Percentiles rank a stretch among this genome's conserved stretches.
These are phyloP conservation scores for Hygrocybe punicea DNA, from an alignment of 768 basidiomycete species.

Conservation along the genomic window DNA sequence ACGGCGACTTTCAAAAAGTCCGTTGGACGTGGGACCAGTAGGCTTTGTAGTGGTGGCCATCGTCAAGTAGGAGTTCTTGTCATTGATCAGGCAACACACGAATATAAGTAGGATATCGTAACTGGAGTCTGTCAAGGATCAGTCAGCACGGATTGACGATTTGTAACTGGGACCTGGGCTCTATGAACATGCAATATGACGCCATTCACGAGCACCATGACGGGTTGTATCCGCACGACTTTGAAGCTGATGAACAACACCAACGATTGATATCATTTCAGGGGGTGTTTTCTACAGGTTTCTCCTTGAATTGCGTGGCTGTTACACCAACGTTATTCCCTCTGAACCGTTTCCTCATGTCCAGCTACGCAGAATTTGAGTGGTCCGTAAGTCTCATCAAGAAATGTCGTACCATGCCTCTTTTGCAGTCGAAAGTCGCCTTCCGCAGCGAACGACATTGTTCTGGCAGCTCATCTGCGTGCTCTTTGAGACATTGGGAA, in stretches of 20 bases:
- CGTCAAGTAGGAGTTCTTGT: constrained; percentile 27
- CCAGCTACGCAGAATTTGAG: constrained; percentile 45
- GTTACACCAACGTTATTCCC: constrained; percentile 64
- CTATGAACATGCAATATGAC: no score
- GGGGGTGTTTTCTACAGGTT: constrained; percentile 8
- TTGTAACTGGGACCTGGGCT: no score
- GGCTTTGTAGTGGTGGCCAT: constrained; percentile 38
- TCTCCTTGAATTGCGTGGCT: constrained; percentile 28
- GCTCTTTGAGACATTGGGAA: constrained; percentile 77
- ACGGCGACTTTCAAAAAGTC: constrained; percentile 45
- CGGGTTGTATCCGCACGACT: no score
- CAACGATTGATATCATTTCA: background rate
- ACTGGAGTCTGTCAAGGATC: no score
- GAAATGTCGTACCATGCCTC: constrained; percentile 66
- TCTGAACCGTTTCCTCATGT: constrained; percentile 81
- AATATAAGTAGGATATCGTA: background rate
- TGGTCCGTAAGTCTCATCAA: background rate
- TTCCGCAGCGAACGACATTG: constrained; percentile 75
- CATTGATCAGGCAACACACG: background rate
- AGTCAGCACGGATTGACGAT: no score
- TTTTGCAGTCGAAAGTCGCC: constrained; percentile 87
- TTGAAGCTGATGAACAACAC: background rate
- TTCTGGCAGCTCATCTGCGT: constrained; percentile 72
- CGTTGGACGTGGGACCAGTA: constrained; percentile 49
- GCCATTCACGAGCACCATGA: no score